Evolutionary conservation across 2,329 filamentous ascomycete genomes (phyloP), one percentile per base, ranked within the genome.

Genomic region (Fusarium sp.): DNA sequence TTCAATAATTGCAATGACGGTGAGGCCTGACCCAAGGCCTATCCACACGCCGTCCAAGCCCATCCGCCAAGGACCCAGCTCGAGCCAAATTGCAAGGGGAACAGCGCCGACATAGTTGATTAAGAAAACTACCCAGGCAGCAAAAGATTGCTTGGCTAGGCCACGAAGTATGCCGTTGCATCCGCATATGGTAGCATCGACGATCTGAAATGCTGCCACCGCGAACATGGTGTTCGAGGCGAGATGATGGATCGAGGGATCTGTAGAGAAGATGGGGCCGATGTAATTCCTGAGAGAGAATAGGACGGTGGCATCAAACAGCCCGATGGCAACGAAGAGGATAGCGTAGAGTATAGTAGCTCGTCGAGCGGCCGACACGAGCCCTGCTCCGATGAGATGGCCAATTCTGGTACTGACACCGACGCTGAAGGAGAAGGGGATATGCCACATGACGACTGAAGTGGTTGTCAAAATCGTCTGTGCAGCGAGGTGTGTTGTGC

Each of bases 401-500:
- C 66, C 67, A 2, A 70, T 30, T 2, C 67, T 56, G 1, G 67
- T 70, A 16, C 66, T 70, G 7, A 68, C 67, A 73, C 78, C 81
- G 6, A 84, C 80, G 40, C 80, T 79, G 30, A 83, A 72, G 1
- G 80, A 82, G 65, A 84, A 84, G 0, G 82, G 82, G 8, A 83
- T 78, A 53, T 83, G 82, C 81, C 82, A 84, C 46, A 79, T 77
- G 2, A 83, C 76, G 18, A 82, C 76, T 3, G 80, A 81, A 1
- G 81, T 77, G 0, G 82, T 83, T 6, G 78, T 82, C 62, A 84
- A 62, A 11, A 84, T 75, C 6, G 81, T 80, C 67, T 84, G 82
- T 7, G 82, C 81, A 3, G 82, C 82, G 2, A 84, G 77, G 51
- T 83, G 79, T 6, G 77, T 76, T 1, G 82, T 84, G 69, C 80